These are phyloP conservation scores for Vicia sativa DNA, from an alignment of 306 rosid genomes.

Conservation along the genomic window DNA sequence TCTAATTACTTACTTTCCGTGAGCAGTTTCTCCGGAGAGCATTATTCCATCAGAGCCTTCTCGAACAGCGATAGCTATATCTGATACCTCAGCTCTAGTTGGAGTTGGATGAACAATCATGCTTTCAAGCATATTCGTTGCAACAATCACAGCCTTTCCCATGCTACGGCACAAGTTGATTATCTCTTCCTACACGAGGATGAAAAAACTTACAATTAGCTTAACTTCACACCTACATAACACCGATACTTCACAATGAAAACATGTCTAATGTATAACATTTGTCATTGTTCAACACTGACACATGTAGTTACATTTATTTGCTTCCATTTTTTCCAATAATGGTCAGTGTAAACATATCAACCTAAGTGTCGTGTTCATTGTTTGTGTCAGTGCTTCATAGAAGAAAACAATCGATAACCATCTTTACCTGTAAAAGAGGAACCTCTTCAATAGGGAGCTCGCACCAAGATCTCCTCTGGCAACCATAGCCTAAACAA, in stretches of 20 bases:
- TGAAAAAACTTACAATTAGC: background rate
- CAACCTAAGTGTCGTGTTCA: background rate
- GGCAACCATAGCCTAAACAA: slow-evolving; percentile 59
- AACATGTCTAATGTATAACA: background rate
- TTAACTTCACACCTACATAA: slow-evolving; percentile 3
- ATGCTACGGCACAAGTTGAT: slow-evolving; percentile 88
- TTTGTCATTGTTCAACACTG: background rate
- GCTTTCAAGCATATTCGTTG: slow-evolving; percentile 99
- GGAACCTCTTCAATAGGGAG: slow-evolving; percentile 64
- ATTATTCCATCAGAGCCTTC: slow-evolving; percentile 97
- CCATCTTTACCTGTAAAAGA: slow-evolving; percentile 50
- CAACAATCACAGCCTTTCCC: slow-evolving; percentile 99
- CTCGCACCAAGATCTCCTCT: slow-evolving; percentile 67
- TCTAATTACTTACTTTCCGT: slow-evolving; percentile 70
- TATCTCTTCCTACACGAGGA: slow-evolving; percentile 74
- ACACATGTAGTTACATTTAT: background rate
- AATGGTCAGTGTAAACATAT: too few relatives aligned
- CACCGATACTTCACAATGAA: background rate
- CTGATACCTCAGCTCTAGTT: slow-evolving; percentile 98
- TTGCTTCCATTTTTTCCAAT: too few relatives aligned
- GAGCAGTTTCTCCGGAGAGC: slow-evolving; percentile 99
- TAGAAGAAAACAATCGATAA: background rate
- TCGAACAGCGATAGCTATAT: slow-evolving; percentile 98
- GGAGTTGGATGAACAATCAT: slow-evolving; percentile 99
- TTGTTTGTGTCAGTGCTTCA: background rate